Percentiles rank a stretch among this genome's conserved stretches.
These are phyloP conservation scores for Pneumocystis wakefieldiae DNA, from an alignment of 1,139 yeast species.

Conservation along the genomic window DNA sequence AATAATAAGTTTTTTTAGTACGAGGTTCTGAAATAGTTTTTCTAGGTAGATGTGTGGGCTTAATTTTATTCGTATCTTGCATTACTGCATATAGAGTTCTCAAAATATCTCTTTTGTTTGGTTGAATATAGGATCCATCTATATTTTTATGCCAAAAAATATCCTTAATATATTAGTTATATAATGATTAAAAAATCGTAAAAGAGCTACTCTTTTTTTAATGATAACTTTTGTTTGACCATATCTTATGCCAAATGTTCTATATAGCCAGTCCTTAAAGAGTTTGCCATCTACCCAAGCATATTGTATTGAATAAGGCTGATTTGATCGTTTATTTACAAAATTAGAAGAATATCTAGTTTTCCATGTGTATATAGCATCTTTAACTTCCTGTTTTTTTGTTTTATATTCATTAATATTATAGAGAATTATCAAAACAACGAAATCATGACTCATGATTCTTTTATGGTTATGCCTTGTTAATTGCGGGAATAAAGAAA, in stretches of 20 bases:
- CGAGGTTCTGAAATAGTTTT: neutral
- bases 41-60: neutral
- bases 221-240: constrained; percentile 21
- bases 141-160: constrained; percentile 23
- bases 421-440: constrained; percentile 24
- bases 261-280: constrained; percentile 26
- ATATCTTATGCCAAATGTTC: constrained; percentile 21
- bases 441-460: constrained; percentile 20
- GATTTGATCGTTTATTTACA: constrained; percentile 19
- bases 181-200: neutral
- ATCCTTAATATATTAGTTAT: constrained; percentile 18
- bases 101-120: neutral
- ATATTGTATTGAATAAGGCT: constrained; percentile 21
- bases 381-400: constrained; percentile 21
- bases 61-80: neutral
- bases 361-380: constrained; percentile 20
- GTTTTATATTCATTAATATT: constrained; percentile 22
- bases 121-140: constrained; percentile 13
- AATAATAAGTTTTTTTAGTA: neutral
- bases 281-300: constrained; percentile 27
- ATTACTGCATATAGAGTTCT: neutral
- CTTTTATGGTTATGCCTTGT: constrained; percentile 25
- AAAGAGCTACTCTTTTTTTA: neutral
- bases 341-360: constrained; percentile 19
- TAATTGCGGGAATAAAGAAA: constrained; percentile 26